Conservation (phyloP, 345 rosid species). For the Iberis pinnata region DNA sequence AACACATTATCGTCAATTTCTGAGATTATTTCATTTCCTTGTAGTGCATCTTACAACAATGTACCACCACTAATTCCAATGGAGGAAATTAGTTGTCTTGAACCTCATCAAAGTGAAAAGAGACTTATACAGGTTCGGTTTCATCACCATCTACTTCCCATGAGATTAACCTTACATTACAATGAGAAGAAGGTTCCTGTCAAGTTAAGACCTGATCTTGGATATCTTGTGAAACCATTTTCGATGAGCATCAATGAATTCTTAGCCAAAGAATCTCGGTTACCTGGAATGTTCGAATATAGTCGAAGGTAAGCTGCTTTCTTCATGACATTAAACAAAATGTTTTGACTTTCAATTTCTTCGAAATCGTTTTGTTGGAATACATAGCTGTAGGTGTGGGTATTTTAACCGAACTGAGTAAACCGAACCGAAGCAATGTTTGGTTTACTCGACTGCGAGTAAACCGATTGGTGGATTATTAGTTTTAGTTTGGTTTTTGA, state of each 20-base stretch:
- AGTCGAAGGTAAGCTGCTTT: conserved; percentile 54
- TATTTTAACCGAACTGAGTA: no score
- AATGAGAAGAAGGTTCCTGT: conserved; percentile 57
- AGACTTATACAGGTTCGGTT: conserved; percentile 71
- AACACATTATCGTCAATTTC: neutral
- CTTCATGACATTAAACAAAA: neutral
- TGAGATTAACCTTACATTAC: conserved; percentile 51
- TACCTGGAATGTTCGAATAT: conserved; percentile 91
- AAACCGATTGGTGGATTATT: no score
- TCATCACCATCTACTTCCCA: conserved; percentile 86
- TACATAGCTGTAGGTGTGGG: no score
- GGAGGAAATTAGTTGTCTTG: conserved; percentile 61
- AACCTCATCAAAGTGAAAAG: conserved; percentile 50
- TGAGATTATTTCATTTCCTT: conserved; percentile 12
- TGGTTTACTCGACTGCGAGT: no score
- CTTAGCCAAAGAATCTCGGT: conserved; percentile 50
- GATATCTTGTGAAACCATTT: conserved; percentile 85
- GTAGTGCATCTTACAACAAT: conserved; percentile 46
- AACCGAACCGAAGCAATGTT: no score
- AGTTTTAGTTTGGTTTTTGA: no score
- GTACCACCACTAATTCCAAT: conserved; percentile 57
- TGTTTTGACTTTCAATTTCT: neutral
- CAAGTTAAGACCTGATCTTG: conserved; percentile 90
- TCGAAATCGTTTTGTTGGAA: no score
- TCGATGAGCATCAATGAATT: conserved; percentile 54